phyloP scores from a whole-genome alignment of 1,139 yeast genomes.

The Protomyces inouyei region DNA sequence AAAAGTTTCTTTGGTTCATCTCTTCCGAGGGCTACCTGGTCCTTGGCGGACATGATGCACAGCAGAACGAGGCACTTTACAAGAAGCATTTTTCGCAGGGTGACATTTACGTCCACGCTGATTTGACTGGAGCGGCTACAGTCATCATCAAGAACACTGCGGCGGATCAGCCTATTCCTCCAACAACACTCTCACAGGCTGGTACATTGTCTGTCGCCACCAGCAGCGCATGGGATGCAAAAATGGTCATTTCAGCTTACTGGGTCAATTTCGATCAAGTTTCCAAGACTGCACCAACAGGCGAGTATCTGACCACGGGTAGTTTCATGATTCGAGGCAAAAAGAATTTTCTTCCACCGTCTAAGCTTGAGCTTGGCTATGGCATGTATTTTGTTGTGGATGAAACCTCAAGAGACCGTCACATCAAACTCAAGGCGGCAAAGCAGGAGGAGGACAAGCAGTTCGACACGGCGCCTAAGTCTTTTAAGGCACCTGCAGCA shows the following conservation, averaged over 20 bases:
- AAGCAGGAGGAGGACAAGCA: constrained; percentile 47
- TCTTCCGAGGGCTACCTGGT: constrained; percentile 85
- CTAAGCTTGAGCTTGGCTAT: constrained; percentile 82
- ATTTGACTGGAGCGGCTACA: constrained; percentile 65
- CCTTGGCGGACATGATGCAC: constrained; percentile 75
- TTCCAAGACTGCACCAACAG: constrained; percentile 63
- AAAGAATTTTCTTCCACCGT: constrained; percentile 69
- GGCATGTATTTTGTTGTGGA: constrained; percentile 73
- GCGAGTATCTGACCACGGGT: constrained; percentile 61
- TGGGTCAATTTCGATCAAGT: constrained; percentile 52
- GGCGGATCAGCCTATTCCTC: constrained; percentile 55
- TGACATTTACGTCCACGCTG: constrained; percentile 72
- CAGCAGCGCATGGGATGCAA: constrained; percentile 75
- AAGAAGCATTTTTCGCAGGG: constrained; percentile 66
- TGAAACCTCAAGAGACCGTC: constrained; percentile 48
- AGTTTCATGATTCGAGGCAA: constrained; percentile 53
- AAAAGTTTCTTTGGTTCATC: constrained; percentile 88
- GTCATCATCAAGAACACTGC: constrained; percentile 72
- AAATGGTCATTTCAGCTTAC: constrained; percentile 31
- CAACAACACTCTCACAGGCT: constrained; percentile 83
- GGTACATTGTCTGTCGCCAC: constrained; percentile 78
- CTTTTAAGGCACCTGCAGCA: constrained; percentile 8
- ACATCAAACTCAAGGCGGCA: constrained; percentile 38
- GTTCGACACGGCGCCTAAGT: constrained; percentile 5
- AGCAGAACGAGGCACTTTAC: constrained; percentile 80